Base-by-base conservation (phyloP, 352 stramenopile species). In the Phytophthora megakarya region DNA sequence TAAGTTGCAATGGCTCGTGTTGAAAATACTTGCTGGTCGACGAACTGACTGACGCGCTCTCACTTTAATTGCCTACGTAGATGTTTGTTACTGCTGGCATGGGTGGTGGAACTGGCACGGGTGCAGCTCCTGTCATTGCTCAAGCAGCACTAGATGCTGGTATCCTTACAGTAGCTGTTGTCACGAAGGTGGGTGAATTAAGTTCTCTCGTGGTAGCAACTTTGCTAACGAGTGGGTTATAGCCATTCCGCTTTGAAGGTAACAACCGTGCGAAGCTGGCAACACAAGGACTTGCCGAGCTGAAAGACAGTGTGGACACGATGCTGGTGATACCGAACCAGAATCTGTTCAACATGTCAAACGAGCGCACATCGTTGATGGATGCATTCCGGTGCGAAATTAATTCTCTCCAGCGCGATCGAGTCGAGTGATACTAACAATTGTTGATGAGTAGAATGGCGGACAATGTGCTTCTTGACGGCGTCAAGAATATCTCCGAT, bases 291-390 rank as follows among this genome's bases (percentile, higher is more conserved):
- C 81, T 95, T 18, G 64, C 74, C 38, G 73, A 96, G 50, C 69
- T 95, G 52, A 90, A 88, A 50, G 81, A 95, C 46, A 93, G 83
- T 59, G 86, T 93, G 15, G 86, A 95, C 65, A 95, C 84, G 39
- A 93, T 95, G 83, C 89, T 95, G 42, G 81, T 92, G 28, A 95
- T 95, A 50, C 86, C 86, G 38, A 95, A 95, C 75, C 86, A 95
- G 65, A 95, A 95, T 73, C 50, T 95, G 44, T 95, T 95, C 72
- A 92, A 90, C 64, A 93, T 97, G 76, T 93, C 86, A 26, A 93
- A 80, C 49, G 85, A 92, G 40, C 77, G 82, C 45, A 97, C 89
- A 19, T 95, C 84, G 32, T 78, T 93, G 58, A 93, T 95, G 83
- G 86, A 95, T 56, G 86, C 86, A 23, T 95, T 95, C 70, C 72